Evolutionary conservation across 352 stramenopile species (phyloP).

Genomic region (Phytophthora macrochlamydospora): DNA sequence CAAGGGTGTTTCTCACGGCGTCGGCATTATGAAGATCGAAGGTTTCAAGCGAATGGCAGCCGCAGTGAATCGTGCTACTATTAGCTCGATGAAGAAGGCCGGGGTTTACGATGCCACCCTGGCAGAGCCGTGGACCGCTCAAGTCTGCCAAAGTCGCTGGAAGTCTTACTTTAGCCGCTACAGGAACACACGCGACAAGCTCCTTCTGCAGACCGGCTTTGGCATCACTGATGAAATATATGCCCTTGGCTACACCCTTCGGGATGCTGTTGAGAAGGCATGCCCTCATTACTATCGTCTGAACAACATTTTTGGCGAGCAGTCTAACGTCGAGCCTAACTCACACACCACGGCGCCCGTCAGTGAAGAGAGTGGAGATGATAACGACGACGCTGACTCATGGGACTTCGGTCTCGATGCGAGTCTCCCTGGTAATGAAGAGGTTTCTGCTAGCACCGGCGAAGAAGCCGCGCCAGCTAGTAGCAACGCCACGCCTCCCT

Average conservation of each 20-base stretch:
- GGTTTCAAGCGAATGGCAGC: slow-evolving; percentile 6
- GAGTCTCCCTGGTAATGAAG: neutral
- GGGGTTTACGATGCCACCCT: neutral
- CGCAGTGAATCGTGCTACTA: neutral
- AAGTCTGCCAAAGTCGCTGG: slow-evolving; percentile 6
- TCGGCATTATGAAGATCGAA: slow-evolving; percentile 2
- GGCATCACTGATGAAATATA: neutral
- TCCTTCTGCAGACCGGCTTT: slow-evolving; percentile 7
- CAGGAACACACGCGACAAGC: neutral
- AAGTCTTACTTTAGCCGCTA: slow-evolving; percentile 6
- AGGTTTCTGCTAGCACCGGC: neutral
- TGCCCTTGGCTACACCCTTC: neutral
- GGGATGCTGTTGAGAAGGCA: neutral
- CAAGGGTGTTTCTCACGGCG: slow-evolving; percentile 5
- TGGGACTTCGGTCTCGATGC: neutral
- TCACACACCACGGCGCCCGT: neutral
- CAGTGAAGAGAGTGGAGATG: neutral
- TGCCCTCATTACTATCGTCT: slow-evolving; percentile 4
- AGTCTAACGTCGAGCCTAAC: slow-evolving; percentile 4
- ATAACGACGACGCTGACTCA: neutral
- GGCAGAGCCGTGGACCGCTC: neutral
- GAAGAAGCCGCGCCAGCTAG: neutral
- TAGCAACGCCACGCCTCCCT: neutral
- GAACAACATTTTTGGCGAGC: neutral
- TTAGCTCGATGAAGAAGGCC: neutral